A percentile compares a stretch with the other conserved stretches of the same genome.
These are phyloP conservation scores for Claviceps lovelessii DNA, from an alignment of 2,329 filamentous ascomycete species.

Conservation along the genomic window DNA sequence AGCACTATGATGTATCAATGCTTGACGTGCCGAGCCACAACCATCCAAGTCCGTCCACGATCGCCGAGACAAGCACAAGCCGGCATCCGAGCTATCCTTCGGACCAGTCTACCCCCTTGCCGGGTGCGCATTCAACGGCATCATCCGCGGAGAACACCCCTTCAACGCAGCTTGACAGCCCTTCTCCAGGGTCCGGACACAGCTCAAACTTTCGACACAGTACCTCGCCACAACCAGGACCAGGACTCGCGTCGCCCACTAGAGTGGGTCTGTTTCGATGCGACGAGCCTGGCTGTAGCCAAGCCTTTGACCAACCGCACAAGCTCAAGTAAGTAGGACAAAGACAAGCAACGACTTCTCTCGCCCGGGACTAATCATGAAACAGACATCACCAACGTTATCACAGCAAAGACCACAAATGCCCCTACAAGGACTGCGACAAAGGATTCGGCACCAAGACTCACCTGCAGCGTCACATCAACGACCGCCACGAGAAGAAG, in stretches of 20 bases:
- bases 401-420: conserved; percentile 45
- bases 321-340: conserved; percentile 36
- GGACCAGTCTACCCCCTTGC: conserved; percentile 28
- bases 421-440: conserved; percentile 35
- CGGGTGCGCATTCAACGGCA: conserved; percentile 24
- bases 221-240: conserved; percentile 19
- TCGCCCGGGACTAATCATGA: neutral
- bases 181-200: conserved; percentile 25
- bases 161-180: conserved; percentile 29
- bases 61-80: conserved; percentile 11
- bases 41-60: conserved; percentile 11
- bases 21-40: conserved; percentile 13
- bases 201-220: conserved; percentile 24
- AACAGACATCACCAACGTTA: conserved; percentile 46
- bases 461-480: conserved; percentile 46
- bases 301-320: conserved; percentile 41
- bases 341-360: conserved; percentile 7
- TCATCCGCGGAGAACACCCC: conserved; percentile 31
- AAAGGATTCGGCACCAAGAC: conserved; percentile 48
- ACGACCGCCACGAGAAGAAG: conserved; percentile 46
- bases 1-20: conserved; percentile 12
- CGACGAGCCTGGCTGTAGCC: conserved; percentile 23
- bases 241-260: conserved; percentile 14
- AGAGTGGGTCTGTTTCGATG: conserved; percentile 19
- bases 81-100: conserved; percentile 23